Base-by-base conservation (phyloP, 2,329 filamentous ascomycete species). In the Dryadomyces sulphureus region DNA sequence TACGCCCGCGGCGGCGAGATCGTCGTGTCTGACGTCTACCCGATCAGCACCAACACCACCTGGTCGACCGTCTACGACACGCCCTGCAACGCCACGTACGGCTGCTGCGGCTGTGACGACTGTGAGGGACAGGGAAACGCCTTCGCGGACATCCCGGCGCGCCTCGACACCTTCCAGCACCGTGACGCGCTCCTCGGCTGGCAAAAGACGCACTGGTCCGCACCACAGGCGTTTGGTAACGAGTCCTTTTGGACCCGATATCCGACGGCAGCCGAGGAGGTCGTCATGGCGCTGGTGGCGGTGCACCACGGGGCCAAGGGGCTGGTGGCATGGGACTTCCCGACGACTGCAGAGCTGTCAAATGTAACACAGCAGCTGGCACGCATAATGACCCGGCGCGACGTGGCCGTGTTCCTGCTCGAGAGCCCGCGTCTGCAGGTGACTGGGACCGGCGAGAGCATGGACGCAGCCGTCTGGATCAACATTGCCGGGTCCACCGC, bases 11-110 rank as follows among this genome's bases (percentile, higher is more conserved):
- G 41, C 9, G 41, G 41, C 9, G 41, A 43, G 30, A 36, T 43
- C 12, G 12, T 43, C 19, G 22, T 43, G 12, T 22, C 8, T 5
- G 41, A 43, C 20, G 41, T 36, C 17, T 43, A 43, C 20, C 41
- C 41, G 19, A 34, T 43, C 11, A 43, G 41, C 27, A 43, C 41
- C 41, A 43, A 43, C 27, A 43, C 41, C 19, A 43, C 30, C 27
- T 43, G 41, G 41, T 43, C 41, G 4, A 43, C 41, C 12, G 30
- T 35, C 2, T 43, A 43, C 30, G 41, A 43, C 4, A 43, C 41
- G 14, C 30, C 30, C 19, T 43, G 41, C 27, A 43, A 43, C 30
- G 41, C 41, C 30, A 43, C 41, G 5, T 43, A 43, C 14, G 41
- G 41, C 30, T 43, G 41, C 19, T 43, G 41, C 14, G 41, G 41